Evolutionary conservation across 768 basidiomycete species (phyloP).

Genomic region (Phanerodontia chrysosporium): DNA sequence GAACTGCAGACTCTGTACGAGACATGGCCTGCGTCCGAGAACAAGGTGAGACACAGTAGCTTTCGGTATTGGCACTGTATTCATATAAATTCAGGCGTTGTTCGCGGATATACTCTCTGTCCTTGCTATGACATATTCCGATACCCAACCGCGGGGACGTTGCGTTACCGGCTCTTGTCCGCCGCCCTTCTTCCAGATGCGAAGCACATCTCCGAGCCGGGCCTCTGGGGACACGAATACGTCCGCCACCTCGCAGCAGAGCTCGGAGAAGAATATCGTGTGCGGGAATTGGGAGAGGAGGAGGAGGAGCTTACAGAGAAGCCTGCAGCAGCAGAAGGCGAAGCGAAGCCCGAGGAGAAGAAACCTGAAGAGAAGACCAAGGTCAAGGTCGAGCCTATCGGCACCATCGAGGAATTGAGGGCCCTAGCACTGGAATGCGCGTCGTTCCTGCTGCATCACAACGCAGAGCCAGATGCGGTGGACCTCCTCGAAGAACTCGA

Average conservation of each 20-base stretch:
- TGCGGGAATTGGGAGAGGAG: constrained; percentile 56
- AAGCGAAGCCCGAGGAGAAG: constrained; percentile 13
- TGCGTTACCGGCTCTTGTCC: constrained; percentile 86
- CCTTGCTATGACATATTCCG: constrained; percentile 99
- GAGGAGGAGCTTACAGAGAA: constrained; percentile 18
- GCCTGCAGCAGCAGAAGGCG: background rate
- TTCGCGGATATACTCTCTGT: constrained; percentile 98
- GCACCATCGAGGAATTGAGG: constrained; percentile 71
- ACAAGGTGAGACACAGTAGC: constrained; percentile 49
- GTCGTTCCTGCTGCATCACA: constrained; percentile 84
- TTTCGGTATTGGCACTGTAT: background rate
- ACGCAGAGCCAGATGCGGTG: constrained; percentile 97
- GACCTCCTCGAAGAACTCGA: constrained; percentile 94
- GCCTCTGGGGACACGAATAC: constrained; percentile 99
- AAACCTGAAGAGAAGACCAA: constrained; percentile 25
- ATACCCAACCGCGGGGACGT: constrained; percentile 96
- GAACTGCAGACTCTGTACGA: constrained; percentile 81
- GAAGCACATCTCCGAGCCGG: constrained; percentile 78
- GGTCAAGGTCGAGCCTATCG: constrained; percentile 37
- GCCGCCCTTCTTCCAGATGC: constrained; percentile 61
- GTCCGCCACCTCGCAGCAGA: constrained; percentile 95
- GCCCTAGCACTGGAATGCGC: constrained; percentile 80
- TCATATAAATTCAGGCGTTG: constrained; percentile 54
- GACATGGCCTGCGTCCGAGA: constrained; percentile 71
- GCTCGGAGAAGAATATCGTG: constrained; percentile 86